Evolutionary conservation across 352 stramenopile genomes (phyloP), one percentile per base, ranked within the genome.

Genomic region (Pythium guiyangense): DNA sequence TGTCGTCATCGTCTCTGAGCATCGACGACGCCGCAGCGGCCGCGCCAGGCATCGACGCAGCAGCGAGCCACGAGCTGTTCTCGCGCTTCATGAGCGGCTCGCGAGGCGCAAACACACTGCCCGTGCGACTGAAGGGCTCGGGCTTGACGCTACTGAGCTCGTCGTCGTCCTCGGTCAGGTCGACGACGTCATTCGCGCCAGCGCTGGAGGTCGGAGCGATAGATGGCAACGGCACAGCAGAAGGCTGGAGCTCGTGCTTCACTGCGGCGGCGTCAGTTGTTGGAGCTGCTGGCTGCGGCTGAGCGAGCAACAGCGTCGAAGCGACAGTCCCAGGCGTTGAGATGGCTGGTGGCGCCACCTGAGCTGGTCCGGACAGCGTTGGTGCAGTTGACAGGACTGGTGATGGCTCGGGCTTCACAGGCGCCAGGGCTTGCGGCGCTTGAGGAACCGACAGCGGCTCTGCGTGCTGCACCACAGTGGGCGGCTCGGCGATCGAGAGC

Each of bases 161-260:
- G 8, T 57, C 45, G 27, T 57, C 59, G 47, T 73, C 68, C 31
- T 64, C 69, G 5, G 69, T 77, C 18, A 77, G 44, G 52, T 77
- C 69, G 26, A 77, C 59, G 0, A 73, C 35, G 2, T 49, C 43
- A 40, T 48, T 31, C 6, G 18, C 45, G n/a, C 44, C 42, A 40
- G 20, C 29, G 20, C 25, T 40, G 39, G 31, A 4, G 25, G 44
- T 29, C 12, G 52, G 35, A 29, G n/a, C 56, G 74, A 63, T 20
- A 53, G 59, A 47, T 71, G 65, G 25, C 73, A 61, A 47, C 71
- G 75, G 0, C 10, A 29, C 10, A 20, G 45, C 22, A 25, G 34
- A 17, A 34, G 49, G 8, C 26, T 53, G 20, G 6, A 17, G 4
- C 15, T 49, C 20, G 44, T 14, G 20, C n/a, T 49, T 49, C 20